Conservation (phyloP, 306 rosid species). For the Mucuna pruriens region DNA sequence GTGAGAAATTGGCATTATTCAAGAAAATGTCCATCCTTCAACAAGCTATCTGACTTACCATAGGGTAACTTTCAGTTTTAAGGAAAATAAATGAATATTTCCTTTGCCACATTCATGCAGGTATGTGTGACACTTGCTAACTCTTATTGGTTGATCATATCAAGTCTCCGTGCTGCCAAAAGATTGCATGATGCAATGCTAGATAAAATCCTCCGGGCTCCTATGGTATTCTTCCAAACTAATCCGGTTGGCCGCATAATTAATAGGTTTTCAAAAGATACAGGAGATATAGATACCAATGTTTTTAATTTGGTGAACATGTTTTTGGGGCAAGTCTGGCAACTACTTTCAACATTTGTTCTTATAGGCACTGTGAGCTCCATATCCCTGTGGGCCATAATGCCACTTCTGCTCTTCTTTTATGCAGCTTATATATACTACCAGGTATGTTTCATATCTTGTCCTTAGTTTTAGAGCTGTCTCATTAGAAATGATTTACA, state of each 20-base stretch:
- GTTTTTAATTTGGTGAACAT: conserved; percentile 54
- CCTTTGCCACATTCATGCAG: conserved; percentile 48
- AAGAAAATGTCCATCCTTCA: conserved; percentile 20
- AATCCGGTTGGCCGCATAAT: conserved; percentile 89
- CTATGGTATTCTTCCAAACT: conserved; percentile 89
- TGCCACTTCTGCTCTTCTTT: conserved; percentile 83
- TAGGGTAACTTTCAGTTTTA: conserved; percentile 19
- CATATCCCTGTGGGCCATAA: conserved; percentile 86
- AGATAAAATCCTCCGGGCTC: conserved; percentile 66
- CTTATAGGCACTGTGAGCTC: conserved; percentile 85
- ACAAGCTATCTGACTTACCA: conserved; percentile 5
- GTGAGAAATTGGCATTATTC: conserved; percentile 16
- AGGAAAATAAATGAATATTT: conserved; percentile 27
- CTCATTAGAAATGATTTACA: not conserved
- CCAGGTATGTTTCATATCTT: conserved; percentile 60
- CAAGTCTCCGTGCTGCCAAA: conserved; percentile 77
- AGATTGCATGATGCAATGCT: conserved; percentile 72
- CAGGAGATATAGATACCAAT: conserved; percentile 73
- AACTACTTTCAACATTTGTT: conserved; percentile 81
- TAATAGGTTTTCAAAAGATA: conserved; percentile 87
- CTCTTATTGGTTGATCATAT: conserved; percentile 75
- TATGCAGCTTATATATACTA: conserved; percentile 76
- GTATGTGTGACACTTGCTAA: conserved; percentile 74
- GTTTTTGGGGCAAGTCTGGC: conserved; percentile 80
- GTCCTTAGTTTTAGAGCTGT: not conserved